Evolutionary conservation across 2,329 filamentous ascomycete species (phyloP), one percentile per base, ranked within the genome.

Genomic region (Exophiala sp.): DNA sequence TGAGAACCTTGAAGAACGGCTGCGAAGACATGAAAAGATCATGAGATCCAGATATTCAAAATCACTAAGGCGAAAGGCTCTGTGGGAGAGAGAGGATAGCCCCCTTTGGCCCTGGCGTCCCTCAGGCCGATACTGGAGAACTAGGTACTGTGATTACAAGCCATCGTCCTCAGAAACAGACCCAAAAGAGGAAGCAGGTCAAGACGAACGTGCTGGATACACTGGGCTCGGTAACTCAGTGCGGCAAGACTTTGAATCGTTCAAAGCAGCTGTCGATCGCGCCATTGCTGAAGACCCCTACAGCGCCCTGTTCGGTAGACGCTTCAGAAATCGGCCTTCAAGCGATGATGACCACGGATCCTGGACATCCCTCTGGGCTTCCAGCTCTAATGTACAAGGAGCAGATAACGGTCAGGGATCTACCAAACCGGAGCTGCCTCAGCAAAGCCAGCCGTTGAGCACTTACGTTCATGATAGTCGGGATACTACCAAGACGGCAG

Each of bases 211-310:
- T 20, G 16, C n/a, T 21, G 14, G 48, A 36, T 45, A 29, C 34
- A 14, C 39, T 11, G 33, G 38, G 12, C 8, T 14, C 18, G 34
- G 43, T 16, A 21, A 51, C 5, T 49, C 50, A n/a, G 43, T 54
- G 24, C 52, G 58, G 50, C 48, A 54, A 7, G 65, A 72, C 63
- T 71, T 74, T 57, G 65, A 70, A 12, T 61, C 67, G 42, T 62
- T 74, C 42, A 68, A 66, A 60, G 68, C 62, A 36, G 60, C 62
- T 12, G 63, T 74, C 16, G 66, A 71, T 35, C 59, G 57, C 12
- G 60, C 63, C 20, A 64, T 74, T 14, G 65, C 70, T 32, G 61
- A 58, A 21, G 71, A 75, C 61, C 72, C 73, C 5, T 72, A 71
- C 54, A 60, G 60, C n/a, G 68, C 68, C 29, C 41, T 75, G 2